A percentile compares a stretch with the other conserved stretches of the same genome.
Conservation (phyloP, 2,329 filamentous ascomycete genomes). For the Pseudomassariella vexata region DNA sequence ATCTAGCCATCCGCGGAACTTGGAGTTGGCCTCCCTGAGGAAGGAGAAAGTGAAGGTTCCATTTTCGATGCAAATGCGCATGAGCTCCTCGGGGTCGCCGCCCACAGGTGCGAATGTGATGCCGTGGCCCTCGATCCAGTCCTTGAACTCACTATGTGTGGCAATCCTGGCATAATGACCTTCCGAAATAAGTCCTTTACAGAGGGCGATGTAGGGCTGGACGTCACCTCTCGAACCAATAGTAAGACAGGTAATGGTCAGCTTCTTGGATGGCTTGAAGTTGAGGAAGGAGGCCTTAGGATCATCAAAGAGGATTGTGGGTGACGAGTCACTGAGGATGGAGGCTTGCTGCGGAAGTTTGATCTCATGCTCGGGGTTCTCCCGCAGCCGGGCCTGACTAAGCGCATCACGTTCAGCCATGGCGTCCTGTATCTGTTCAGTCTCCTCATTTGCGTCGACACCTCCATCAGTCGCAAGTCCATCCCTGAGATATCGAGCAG, state of each 20-base stretch:
- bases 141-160: constrained; percentile 84
- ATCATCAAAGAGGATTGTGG: constrained; percentile 84
- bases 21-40: constrained; percentile 76
- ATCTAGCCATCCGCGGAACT: constrained; percentile 94
- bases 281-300: constrained; percentile 81
- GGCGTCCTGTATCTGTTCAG: constrained; percentile 66
- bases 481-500: constrained; percentile 63
- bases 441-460: constrained; percentile 60
- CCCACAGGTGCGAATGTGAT: constrained; percentile 88
- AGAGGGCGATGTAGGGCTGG: constrained; percentile 94
- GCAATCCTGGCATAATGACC: constrained; percentile 85
- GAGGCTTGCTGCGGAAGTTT: constrained; percentile 41
- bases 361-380: constrained; percentile 44
- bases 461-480: too few species aligned
- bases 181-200: constrained; percentile 82
- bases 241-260: constrained; percentile 87
- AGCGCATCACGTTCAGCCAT: constrained; percentile 77
- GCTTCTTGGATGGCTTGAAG: constrained; percentile 75
- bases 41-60: constrained; percentile 96
- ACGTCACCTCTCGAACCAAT: constrained; percentile 96
- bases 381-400: constrained; percentile 61
- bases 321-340: constrained; percentile 45
- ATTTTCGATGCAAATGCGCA: constrained; percentile 93
- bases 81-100: constrained; percentile 88
- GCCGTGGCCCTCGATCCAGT: constrained; percentile 86